Conservation (phyloP, 2,329 filamentous ascomycete genomes). For the Beauveria asiatica region DNA sequence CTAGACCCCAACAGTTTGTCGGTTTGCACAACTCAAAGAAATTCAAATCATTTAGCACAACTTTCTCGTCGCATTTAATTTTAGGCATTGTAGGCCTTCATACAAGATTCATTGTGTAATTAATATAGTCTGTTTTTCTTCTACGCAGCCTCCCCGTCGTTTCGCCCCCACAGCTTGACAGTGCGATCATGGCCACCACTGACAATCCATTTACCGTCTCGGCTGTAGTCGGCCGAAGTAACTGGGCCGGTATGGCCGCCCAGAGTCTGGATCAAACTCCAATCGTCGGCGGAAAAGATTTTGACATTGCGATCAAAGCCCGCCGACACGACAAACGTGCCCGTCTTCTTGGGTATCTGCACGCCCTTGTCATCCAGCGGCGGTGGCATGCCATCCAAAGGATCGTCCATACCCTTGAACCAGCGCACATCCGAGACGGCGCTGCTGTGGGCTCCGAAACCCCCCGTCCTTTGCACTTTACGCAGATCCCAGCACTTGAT, state of each 20-base stretch:
- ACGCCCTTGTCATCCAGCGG: conserved; percentile 57
- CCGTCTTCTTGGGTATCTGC: conserved; percentile 68
- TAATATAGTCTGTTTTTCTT: neutral
- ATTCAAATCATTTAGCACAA: neutral
- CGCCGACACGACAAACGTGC: conserved; percentile 82
- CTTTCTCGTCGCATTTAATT: neutral
- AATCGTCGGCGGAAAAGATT: conserved; percentile 93
- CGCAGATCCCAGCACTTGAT: conserved; percentile 97
- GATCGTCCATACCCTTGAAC: conserved; percentile 82
- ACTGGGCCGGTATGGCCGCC: conserved; percentile 90
- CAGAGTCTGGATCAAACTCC: conserved; percentile 79
- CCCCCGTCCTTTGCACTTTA: conserved; percentile 74
- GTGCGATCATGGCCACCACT: conserved; percentile 92
- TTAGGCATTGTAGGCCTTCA: neutral
- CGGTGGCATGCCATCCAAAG: conserved; percentile 51
- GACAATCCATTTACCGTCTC: conserved; percentile 83
- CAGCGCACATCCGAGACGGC: conserved; percentile 89
- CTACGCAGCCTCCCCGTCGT: conserved; percentile 54
- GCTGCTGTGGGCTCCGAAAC: conserved; percentile 83
- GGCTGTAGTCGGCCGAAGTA: conserved; percentile 79
- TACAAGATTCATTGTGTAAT: neutral
- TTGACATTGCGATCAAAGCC: conserved; percentile 96
- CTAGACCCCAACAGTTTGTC: neutral
- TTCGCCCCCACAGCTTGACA: conserved; percentile 91
- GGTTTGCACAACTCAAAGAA: neutral